These are phyloP conservation scores for Tricholoma terreum DNA, from an alignment of 768 basidiomycete genomes.

Conservation along the genomic window DNA sequence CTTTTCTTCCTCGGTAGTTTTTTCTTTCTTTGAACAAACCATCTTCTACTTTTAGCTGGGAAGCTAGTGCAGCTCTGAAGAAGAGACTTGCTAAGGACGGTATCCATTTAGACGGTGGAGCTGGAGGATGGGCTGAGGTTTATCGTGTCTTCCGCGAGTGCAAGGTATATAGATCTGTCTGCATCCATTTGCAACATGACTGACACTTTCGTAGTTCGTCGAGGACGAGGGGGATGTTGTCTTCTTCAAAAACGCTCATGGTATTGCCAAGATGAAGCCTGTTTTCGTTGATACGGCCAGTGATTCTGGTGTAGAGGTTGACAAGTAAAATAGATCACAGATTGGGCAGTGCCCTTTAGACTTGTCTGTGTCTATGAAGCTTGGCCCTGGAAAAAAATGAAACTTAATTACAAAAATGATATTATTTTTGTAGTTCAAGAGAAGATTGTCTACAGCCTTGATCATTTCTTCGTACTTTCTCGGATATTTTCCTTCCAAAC, in stretches of 20 bases:
- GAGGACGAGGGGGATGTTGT: slow-evolving; percentile 91
- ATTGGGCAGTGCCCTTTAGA: neutral
- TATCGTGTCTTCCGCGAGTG: slow-evolving; percentile 76
- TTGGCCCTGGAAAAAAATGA: too few relatives aligned
- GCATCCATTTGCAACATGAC: neutral
- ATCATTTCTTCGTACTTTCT: slow-evolving; percentile 22
- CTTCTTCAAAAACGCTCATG: slow-evolving; percentile 87
- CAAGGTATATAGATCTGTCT: slow-evolving; percentile 47
- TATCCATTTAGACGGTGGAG: slow-evolving; percentile 64
- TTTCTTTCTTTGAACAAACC: neutral
- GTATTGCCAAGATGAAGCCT: slow-evolving; percentile 69
- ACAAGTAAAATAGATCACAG: slow-evolving; percentile 33
- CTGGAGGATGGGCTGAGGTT: slow-evolving; percentile 77
- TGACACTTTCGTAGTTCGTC: slow-evolving; percentile 57
- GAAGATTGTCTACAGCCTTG: neutral
- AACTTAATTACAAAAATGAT: too few relatives aligned
- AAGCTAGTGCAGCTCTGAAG: slow-evolving; percentile 83
- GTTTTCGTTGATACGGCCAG: slow-evolving; percentile 59
- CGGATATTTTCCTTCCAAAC: slow-evolving; percentile 56
- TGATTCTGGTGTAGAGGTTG: slow-evolving; percentile 54
- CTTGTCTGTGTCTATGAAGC: neutral
- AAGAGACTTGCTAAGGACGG: slow-evolving; percentile 64
- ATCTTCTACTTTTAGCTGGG: slow-evolving; percentile 59
- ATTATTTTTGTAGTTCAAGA: too few relatives aligned
- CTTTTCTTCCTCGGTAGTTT: neutral